phyloP scores from a whole-genome alignment of 441 rosid genomes.

The Syzygium malaccense region DNA sequence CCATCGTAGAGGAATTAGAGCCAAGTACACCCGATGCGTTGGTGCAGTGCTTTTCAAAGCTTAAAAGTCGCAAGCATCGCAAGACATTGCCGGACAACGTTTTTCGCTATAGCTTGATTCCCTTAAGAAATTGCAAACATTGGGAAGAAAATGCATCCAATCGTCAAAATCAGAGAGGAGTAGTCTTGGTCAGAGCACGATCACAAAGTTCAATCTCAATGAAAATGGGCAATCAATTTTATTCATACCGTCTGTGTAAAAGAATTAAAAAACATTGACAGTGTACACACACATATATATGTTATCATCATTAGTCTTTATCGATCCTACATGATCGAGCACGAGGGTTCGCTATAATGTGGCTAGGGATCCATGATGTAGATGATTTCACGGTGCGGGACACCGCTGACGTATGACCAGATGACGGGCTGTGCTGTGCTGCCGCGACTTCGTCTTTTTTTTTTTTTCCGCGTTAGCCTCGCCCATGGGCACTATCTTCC shows the following conservation, averaged over 20 bases:
- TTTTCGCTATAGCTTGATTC: background rate
- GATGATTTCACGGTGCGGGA: no score
- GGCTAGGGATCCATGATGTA: no score
- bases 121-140: background rate
- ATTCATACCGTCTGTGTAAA: background rate
- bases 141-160: background rate
- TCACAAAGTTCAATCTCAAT: background rate
- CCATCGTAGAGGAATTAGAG: background rate
- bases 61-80: background rate
- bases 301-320: no score
- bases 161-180: background rate
- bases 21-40: background rate
- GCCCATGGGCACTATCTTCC: no score
- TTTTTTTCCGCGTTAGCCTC: no score
- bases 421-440: no score
- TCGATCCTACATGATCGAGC: no score
- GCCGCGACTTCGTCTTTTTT: fast-evolving
- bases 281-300: no score
- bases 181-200: background rate
- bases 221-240: background rate
- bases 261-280: background rate
- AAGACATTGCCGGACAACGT: background rate
- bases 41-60: background rate
- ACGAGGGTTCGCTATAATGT: no score
- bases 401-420: no score